A percentile compares a stretch with the other conserved stretches of the same genome.
phyloP scores from a whole-genome alignment of 257 asterid species.

The Solanum paucissectum region DNA sequence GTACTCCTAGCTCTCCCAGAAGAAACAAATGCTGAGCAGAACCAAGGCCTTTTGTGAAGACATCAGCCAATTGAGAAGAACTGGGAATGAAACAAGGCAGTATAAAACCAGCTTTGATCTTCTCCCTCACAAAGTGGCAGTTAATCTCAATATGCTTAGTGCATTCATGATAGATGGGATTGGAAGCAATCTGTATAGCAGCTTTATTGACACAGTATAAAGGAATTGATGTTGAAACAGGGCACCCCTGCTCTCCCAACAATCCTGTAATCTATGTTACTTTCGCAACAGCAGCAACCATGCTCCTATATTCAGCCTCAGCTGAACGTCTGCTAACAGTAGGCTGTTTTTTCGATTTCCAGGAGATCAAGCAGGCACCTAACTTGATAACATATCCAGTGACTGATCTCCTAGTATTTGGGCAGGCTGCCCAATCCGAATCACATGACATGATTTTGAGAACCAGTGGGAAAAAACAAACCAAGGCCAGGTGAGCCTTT shows the following conservation, averaged over 20 bases:
- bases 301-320: background rate
- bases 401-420: background rate
- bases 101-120: background rate
- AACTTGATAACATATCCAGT: background rate
- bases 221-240: background rate
- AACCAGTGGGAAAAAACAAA: background rate
- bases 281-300: background rate
- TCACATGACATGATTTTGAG: background rate
- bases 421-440: background rate
- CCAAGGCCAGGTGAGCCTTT: background rate
- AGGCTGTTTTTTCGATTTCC: background rate
- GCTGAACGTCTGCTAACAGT: background rate
- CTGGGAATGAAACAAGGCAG: background rate
- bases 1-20: background rate
- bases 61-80: background rate
- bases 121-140: background rate
- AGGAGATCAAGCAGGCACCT: background rate
- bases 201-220: background rate
- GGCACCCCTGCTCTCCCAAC: background rate
- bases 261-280: background rate
- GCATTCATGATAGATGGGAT: background rate
- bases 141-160: background rate
- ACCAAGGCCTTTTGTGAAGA: background rate
- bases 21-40: background rate
- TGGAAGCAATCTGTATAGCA: background rate